Base-by-base conservation (phyloP, 306 rosid genomes). In the Dryas drummondii region DNA sequence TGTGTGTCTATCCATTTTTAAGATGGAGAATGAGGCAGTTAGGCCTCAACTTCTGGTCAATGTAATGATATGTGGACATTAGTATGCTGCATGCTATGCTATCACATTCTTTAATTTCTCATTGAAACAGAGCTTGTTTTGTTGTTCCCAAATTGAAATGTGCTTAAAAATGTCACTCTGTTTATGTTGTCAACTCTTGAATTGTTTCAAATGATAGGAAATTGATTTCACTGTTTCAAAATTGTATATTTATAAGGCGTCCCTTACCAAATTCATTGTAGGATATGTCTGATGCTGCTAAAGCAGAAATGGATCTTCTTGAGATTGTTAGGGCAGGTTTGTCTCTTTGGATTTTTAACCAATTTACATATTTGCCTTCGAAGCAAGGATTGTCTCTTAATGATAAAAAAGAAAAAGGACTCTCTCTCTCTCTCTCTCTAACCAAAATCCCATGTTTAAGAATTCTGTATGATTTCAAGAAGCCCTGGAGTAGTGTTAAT, bases 291-390 rank as follows among this genome's bases (percentile, higher is more conserved):
- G 74, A 69, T 41, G 82, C 69, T 75, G 80, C 62, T n/a, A 76
- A 82, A 68, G 83, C 48, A 71, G 88, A 91, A 32, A 72, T 56
- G 82, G 98, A 94, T 88, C 96, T 94, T 79, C 75, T 53, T 17
- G 97, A 91, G 84, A 94, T 91, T 63, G 59, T 90, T 32, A 74
- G 76, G 22, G 69, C 88, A 76, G 96, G 97, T 94, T 74, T 68
- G 71, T 67, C 37, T 32, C 66, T 60, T 60, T 5, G 17, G 45
- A 60, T 11, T 37, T 0, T 32, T 7, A 4, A 0, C 17, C 44
- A 37, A 4, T 27, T 32, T 32, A 60, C 17, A 32, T 17, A 32
- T 5, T 32, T 32, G 37, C 37, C 37, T 32, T 32, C 1, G 37
- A 32, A 32, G 37, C 37, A 32, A 32, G 37, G 37, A 32, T 32